phyloP scores from a whole-genome alignment of 2,329 filamentous ascomycete species.

The Rosellinia necatrix region DNA sequence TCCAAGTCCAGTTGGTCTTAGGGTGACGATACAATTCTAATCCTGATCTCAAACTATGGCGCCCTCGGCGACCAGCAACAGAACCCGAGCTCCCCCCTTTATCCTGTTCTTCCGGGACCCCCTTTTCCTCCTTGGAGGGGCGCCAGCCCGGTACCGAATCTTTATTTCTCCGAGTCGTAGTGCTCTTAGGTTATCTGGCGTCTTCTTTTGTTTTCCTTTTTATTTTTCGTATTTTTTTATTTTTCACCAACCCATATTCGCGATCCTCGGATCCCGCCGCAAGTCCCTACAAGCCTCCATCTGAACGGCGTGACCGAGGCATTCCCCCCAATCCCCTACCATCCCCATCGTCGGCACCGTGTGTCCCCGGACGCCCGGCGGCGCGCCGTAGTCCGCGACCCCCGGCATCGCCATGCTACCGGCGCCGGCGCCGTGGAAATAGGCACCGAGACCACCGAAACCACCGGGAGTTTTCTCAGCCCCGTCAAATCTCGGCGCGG shows the following conservation, averaged over 20 bases:
- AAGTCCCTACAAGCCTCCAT: conserved; percentile 29
- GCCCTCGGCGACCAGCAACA: not conserved
- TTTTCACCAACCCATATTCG: conserved; percentile 17
- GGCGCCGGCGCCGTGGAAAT: conserved; percentile 3
- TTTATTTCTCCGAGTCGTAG: not conserved
- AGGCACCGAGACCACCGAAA: not conserved
- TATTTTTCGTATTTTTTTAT: no score
- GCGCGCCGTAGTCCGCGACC: not conserved
- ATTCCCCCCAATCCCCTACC: not conserved
- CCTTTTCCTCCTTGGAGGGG: no score
- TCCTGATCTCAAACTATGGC: not conserved
- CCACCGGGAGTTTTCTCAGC: conserved; percentile 1
- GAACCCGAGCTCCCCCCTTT: not conserved
- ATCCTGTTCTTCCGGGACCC: no score
- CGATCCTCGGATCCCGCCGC: conserved; percentile 10
- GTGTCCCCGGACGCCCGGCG: not conserved
- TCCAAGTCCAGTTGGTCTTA: conserved; percentile 14
- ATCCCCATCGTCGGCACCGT: not conserved
- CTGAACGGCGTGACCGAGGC: conserved; percentile 12
- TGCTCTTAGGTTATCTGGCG: not conserved
- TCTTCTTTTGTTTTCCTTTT: no score
- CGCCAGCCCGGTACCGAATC: not conserved
- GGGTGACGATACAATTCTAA: conserved; percentile 19
- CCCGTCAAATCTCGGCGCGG: conserved; percentile 5
- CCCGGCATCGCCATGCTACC: no score